Base-by-base conservation (phyloP, 306 rosid genomes). In the Senna tora region DNA sequence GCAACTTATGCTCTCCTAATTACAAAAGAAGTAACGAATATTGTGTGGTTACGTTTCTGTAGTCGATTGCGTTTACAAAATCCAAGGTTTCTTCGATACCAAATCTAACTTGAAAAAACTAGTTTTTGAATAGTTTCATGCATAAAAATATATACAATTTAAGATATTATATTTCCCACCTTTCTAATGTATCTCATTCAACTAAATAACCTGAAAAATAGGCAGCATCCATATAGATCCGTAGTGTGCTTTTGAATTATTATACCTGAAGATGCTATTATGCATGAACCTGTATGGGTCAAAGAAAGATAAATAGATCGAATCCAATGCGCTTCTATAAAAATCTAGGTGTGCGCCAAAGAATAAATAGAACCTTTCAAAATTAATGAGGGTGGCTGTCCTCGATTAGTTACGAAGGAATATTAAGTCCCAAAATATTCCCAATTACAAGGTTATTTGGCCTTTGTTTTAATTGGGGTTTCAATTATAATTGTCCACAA, bases 231-330 rank as follows among this genome's bases (percentile, higher is more conserved):
- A 67, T 38, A 74, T 38, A 74, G 70, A 72, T 58, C 19, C 83
- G 32, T 16, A 61, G 62, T 52, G 30, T 64, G 33, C 15, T 17
- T 74, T 73, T 65, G 19, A 47, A 63, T 79, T n/a, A n/a, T 75
- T 15, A 63, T 61, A 67, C 42, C 25, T 0, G 28, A 60, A 71
- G 76, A 75, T 70, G 69, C 79, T 70, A 25, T 22, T 19, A 79
- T 79, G 76, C 79, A 79, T 60, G 86, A 72, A 79, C 82, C 74
- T 67, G 67, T 47, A 22, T 3, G 67, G 66, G 82, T 76, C 82
- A 79, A 83, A 62, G n/a, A 36, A n/a, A 17, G 9, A 19, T 61
- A 11, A 4, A 12, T 9, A 60, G 47, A 75, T n/a, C n/a, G 84
- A 76, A 79, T 76, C 84, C 60, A 68, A 76, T 79, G 69, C 81